Evolutionary conservation across 148 eudicot genomes (phyloP).

Genomic region (Nyssa sinensis): DNA sequence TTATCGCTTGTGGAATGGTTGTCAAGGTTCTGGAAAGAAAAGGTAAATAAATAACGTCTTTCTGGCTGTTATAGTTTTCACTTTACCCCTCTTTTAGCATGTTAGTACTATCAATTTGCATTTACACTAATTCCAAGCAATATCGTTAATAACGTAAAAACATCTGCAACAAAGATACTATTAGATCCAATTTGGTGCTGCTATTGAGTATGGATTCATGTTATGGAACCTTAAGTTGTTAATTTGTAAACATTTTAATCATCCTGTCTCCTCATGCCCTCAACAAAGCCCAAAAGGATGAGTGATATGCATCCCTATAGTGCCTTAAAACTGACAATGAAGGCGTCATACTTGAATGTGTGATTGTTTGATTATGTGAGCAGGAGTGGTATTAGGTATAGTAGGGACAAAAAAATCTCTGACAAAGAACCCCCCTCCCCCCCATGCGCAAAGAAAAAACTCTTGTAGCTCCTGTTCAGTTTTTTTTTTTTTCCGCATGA

Average conservation of each 20-base stretch:
- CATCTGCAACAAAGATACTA: background rate
- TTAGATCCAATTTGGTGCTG: background rate
- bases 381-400: no score
- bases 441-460: no score
- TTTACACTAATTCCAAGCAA: background rate
- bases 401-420: no score
- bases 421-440: no score
- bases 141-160: background rate
- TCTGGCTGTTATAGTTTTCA: background rate
- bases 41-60: conserved; percentile 34
- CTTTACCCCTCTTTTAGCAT: background rate
- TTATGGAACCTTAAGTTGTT: background rate
- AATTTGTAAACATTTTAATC: no score
- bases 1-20: conserved; percentile 67
- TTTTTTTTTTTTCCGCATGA: no score
- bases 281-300: no score
- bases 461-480: no score
- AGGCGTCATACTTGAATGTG: no score
- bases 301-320: background rate
- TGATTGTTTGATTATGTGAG: no score
- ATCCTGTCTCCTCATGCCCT: background rate
- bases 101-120: background rate
- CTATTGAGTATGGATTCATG: background rate
- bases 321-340: no score
- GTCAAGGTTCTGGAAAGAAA: conserved; percentile 85